Percentiles rank a stretch among this genome's conserved stretches.
Evolutionary conservation across 2,329 filamentous ascomycete species (phyloP).

Genomic region (Endothia cerciana): DNA sequence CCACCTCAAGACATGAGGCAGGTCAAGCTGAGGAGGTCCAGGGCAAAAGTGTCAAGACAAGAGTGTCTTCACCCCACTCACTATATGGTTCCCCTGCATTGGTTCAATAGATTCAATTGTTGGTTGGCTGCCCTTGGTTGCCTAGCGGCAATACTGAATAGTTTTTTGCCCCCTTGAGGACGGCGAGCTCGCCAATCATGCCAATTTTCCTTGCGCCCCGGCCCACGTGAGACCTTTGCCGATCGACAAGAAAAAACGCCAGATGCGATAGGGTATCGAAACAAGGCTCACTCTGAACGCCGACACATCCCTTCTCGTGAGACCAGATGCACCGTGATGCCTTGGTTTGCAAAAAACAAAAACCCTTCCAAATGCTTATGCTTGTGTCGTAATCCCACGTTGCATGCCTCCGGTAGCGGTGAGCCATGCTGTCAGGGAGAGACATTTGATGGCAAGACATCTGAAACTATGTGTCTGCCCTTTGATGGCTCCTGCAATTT

Average conservation of each 20-base stretch:
- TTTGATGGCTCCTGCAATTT: conserved; percentile 12
- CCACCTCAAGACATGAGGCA: conserved; percentile 1
- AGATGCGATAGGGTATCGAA: conserved; percentile 45
- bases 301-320: conserved; percentile 32
- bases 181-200: conserved; percentile 14
- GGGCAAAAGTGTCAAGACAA: neutral
- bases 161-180: conserved; percentile 16
- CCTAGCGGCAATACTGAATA: conserved; percentile 18
- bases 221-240: conserved; percentile 24
- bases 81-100: neutral
- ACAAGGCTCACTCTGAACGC: conserved; percentile 38
- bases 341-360: neutral
- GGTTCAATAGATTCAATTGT: conserved; percentile 14
- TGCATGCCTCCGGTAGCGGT: conserved; percentile 3
- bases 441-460: neutral
- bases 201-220: neutral
- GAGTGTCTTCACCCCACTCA: neutral
- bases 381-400: neutral
- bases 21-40: neutral
- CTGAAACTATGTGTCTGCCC: neutral
- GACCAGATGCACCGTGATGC: conserved; percentile 34
- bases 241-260: conserved; percentile 36
- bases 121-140: conserved; percentile 23
- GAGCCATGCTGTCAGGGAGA: neutral
- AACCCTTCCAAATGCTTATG: neutral